A percentile compares a stretch with the other conserved stretches of the same genome.
Conservation (phyloP, 371 early-diverging fungal species). For the Batkoa obscura region DNA sequence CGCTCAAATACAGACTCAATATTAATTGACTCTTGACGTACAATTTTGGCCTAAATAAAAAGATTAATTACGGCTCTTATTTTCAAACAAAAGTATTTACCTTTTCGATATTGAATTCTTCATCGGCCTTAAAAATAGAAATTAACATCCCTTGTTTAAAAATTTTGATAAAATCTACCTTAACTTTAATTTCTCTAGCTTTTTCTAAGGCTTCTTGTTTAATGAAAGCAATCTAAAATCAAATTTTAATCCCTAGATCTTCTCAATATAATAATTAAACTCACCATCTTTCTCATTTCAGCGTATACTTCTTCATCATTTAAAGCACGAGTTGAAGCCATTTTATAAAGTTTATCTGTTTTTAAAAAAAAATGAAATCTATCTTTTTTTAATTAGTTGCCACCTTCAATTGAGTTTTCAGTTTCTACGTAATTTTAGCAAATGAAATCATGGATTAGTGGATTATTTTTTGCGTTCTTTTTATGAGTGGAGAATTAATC, state of each 20-base stretch:
- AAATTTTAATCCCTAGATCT: background rate
- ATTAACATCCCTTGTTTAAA: background rate
- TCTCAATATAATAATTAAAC: background rate
- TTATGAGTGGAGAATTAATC: too few species aligned
- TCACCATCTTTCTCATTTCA: slow-evolving; percentile 79
- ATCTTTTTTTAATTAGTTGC: too few species aligned
- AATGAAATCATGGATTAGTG: too few species aligned
- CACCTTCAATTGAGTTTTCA: too few species aligned
- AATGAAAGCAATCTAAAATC: slow-evolving; percentile 68
- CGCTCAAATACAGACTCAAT: slow-evolving; percentile 79
- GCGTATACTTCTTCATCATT: slow-evolving; percentile 81
- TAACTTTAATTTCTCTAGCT: slow-evolving; percentile 93
- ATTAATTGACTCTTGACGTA: slow-evolving; percentile 72
- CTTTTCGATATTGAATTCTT: slow-evolving; percentile 98
- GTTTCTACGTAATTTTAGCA: too few species aligned
- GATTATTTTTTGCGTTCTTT: too few species aligned
- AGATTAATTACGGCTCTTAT: background rate
- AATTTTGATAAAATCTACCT: slow-evolving; percentile 25
- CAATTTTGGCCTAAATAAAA: slow-evolving; percentile 56
- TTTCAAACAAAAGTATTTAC: slow-evolving; percentile 16
- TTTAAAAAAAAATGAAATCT: too few species aligned
- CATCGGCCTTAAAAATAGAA: slow-evolving; percentile 39
- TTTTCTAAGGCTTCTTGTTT: slow-evolving; percentile 95
- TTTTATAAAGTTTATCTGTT: background rate
- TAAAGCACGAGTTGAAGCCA: slow-evolving; percentile 28